Evolutionary conservation across 2,329 filamentous ascomycete genomes (phyloP).

Genomic region (Stachybotrys chlorohalonatus): DNA sequence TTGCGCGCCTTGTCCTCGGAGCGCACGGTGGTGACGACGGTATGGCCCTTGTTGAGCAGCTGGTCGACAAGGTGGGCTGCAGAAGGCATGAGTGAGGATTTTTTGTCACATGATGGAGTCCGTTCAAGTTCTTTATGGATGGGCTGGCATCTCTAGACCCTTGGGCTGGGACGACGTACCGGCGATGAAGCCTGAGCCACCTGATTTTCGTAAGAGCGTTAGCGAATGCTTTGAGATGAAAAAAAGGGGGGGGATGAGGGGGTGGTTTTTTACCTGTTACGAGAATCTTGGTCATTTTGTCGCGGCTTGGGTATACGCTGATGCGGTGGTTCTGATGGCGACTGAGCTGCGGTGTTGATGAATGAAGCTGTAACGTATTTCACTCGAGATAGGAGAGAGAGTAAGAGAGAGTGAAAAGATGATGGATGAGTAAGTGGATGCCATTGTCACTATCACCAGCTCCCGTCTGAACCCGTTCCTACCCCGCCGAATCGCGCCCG

Average conservation of each 20-base stretch:
- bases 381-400: not conserved
- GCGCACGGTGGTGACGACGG: conserved; percentile 47
- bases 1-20: conserved; percentile 42
- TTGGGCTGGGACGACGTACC: conserved; percentile 11
- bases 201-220: conserved; percentile 6
- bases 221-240: not conserved
- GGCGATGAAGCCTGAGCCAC: conserved; percentile 25
- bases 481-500: not conserved
- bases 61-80: conserved; percentile 46
- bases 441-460: not conserved
- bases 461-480: not conserved
- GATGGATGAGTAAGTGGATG: not conserved
- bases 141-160: no score
- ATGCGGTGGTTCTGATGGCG: no score
- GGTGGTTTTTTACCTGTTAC: conserved; percentile 15
- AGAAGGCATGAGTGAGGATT: not conserved
- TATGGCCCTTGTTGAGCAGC: conserved; percentile 40
- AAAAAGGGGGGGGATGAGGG: not conserved
- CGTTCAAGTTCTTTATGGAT: no score
- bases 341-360: no score
- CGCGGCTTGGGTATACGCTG: no score
- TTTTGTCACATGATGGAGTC: not conserved
- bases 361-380: no score
- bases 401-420: not conserved
- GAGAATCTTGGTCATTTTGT: conserved; percentile 20